Evolutionary conservation across 1,284 basidiomycete species (phyloP), one percentile per base, ranked within the genome.

Genomic region (Trametes hirsuta): DNA sequence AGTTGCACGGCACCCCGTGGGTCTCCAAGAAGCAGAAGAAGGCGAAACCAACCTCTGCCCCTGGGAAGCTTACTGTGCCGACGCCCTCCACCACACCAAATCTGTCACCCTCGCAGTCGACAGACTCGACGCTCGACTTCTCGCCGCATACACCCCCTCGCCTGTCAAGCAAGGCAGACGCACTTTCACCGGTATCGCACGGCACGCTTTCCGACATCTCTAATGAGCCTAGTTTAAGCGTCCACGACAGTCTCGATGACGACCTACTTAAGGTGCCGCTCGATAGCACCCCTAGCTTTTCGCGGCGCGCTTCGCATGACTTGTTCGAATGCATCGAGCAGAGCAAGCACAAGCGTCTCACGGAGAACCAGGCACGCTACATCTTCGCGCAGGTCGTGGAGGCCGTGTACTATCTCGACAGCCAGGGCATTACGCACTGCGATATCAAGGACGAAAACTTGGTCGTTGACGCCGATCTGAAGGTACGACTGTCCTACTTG

Each of bases 381-480:
- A 87, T 97, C 62, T 95, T 97, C 72, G 81, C 83, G 22, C 95
- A 97, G 76, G 85, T 97, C 50, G 92, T 94, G 57, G 91, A 94
- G 60, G 93, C 89, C 22, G 90, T 95, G 18, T 77, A 84, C 66
- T 92, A 95, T 70, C 81, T 97, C 36, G 84, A 94, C 59, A 76
- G 75, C 39, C 83, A 84, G 51, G 93, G 94, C 5, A 90, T 97
- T 62, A 86, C 86, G 22, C 94, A 97, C 72, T 89, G 95, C 52
- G 95, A 97, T 72, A 91, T 97, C 76, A 97, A 97, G 73, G 95
- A 97, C 70, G 95, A 97, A 75, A 97, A 97, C 69, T 76, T 95
- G 51, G 88, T 96, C 56, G 87, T 97, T 59, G 93, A 95, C 73
- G 79, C 78, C 55, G 76, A 90, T 64, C 77, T 90, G 57, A 88